A percentile compares a stretch with the other conserved stretches of the same genome.
phyloP scores from a whole-genome alignment of 2,329 filamentous ascomycete species.

The Neonectria magnoliae region DNA sequence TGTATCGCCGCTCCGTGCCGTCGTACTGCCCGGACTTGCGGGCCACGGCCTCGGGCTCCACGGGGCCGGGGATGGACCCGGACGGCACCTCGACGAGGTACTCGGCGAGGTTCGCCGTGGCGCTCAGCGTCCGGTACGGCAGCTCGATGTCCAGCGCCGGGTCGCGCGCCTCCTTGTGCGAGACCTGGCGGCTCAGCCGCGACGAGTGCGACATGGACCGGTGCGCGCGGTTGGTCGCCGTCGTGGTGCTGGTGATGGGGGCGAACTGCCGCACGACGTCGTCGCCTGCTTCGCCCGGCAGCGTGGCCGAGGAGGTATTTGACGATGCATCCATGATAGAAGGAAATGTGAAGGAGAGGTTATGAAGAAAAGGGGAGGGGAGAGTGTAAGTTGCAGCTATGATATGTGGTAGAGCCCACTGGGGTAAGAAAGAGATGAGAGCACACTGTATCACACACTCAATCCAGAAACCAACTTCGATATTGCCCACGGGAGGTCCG shows the following conservation, averaged over 20 bases:
- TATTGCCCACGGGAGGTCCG: background rate
- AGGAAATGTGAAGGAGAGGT: background rate
- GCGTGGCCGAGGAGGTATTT: constrained; percentile 23
- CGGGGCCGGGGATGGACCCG: constrained; percentile 68
- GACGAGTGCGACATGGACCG: constrained; percentile 36
- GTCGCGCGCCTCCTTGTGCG: constrained; percentile 50
- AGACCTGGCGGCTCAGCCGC: constrained; percentile 21
- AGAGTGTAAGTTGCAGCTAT: no score
- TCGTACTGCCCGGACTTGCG: constrained; percentile 28
- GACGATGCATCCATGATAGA: constrained; percentile 14
- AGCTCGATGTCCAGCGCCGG: constrained; percentile 64
- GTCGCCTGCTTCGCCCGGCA: constrained; percentile 12
- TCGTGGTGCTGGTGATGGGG: constrained; percentile 36
- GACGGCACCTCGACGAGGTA: constrained; percentile 69
- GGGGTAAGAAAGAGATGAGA: background rate
- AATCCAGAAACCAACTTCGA: background rate
- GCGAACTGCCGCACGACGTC: constrained; percentile 28
- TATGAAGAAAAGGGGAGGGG: no score
- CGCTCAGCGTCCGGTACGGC: constrained; percentile 71
- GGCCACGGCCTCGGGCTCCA: constrained; percentile 39
- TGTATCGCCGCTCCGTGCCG: constrained; percentile 49
- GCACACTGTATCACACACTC: background rate
- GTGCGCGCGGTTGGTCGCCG: constrained; percentile 29
- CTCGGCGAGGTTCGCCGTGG: constrained; percentile 71
- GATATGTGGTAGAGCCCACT: background rate